A percentile compares a stretch with the other conserved stretches of the same genome.
Conservation (phyloP, 2,329 filamentous ascomycete species). For the Plectosphaerella sp. region DNA sequence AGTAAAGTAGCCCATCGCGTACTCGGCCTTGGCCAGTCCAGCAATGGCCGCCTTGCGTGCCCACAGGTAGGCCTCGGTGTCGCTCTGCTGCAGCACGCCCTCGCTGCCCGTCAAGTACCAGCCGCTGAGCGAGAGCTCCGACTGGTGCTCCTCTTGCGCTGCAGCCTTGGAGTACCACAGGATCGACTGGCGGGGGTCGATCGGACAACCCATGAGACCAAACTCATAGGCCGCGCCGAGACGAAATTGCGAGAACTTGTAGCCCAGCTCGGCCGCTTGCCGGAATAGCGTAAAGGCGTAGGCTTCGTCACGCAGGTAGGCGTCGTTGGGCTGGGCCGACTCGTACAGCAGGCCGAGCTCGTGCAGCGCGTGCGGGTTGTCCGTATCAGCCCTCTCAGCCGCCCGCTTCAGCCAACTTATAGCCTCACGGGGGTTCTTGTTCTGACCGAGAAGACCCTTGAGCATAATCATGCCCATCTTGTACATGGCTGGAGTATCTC, state of each 20-base stretch:
- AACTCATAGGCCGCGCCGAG: constrained; percentile 89
- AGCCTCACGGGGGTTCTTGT: constrained; percentile 76
- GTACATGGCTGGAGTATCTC: constrained; percentile 94
- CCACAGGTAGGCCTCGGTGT: constrained; percentile 97
- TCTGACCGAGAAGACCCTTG: constrained; percentile 89
- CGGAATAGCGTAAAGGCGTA: constrained; percentile 81
- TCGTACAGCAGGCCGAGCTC: constrained; percentile 71
- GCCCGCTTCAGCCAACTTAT: constrained; percentile 91
- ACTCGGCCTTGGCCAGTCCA: constrained; percentile 88
- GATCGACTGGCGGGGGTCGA: constrained; percentile 82
- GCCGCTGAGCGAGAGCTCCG: constrained; percentile 78
- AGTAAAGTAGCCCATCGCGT: constrained; percentile 97
- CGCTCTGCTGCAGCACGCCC: constrained; percentile 82
- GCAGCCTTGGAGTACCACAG: constrained; percentile 92
- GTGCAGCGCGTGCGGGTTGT: constrained; percentile 93
- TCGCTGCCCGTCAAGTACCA: constrained; percentile 94
- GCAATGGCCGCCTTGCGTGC: constrained; percentile 87
- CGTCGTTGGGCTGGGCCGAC: constrained; percentile 61
- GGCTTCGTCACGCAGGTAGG: constrained; percentile 72
- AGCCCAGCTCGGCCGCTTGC: constrained; percentile 81
- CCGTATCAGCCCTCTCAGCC: constrained; percentile 77
- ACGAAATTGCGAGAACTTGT: constrained; percentile 92
- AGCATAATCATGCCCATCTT: constrained; percentile 96
- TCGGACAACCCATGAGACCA: constrained; percentile 73
- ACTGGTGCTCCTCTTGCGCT: constrained; percentile 89